phyloP scores from a whole-genome alignment of 2,329 filamentous ascomycete genomes.

The Aspergillus tanneri region DNA sequence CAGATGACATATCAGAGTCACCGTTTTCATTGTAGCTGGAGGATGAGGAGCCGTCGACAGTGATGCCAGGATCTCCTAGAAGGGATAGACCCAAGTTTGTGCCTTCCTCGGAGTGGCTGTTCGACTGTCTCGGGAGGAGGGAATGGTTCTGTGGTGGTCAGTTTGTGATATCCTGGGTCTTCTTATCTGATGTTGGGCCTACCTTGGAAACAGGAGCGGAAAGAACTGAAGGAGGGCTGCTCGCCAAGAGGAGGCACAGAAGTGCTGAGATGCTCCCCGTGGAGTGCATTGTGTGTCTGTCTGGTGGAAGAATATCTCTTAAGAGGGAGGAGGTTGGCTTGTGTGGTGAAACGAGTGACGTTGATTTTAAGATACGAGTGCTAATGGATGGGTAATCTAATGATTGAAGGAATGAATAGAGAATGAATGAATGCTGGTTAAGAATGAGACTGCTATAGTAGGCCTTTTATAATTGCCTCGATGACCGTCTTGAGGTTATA shows the following conservation, averaged over 20 bases:
- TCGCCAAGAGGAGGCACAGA: constrained; percentile 31
- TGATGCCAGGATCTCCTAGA: constrained; percentile 13
- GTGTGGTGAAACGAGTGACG: background rate
- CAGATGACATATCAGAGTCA: background rate
- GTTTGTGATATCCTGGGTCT: constrained; percentile 7
- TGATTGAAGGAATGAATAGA: constrained; percentile 7
- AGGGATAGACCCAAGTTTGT: constrained; percentile 15
- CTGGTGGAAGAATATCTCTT: background rate
- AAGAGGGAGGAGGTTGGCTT: constrained; percentile 9
- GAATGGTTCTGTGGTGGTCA: constrained; percentile 6
- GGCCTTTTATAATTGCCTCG: constrained; percentile 10
- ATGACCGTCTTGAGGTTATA: background rate
- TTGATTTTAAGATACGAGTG: background rate
- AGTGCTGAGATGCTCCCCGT: constrained; percentile 29
- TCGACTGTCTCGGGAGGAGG: constrained; percentile 6
- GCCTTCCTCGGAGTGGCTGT: constrained; percentile 16
- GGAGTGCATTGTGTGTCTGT: constrained; percentile 24
- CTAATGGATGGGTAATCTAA: constrained; percentile 4
- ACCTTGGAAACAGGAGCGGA: constrained; percentile 29
- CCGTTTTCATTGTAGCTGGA: background rate
- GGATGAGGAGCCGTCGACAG: background rate
- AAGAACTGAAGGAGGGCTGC: constrained; percentile 29
- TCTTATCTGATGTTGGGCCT: constrained; percentile 1
- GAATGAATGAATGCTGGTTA: constrained; percentile 2
- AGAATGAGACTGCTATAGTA: constrained; percentile 5